Base-by-base conservation (phyloP, 2,329 filamentous ascomycete genomes). In the Sordariomycetes sp. region DNA sequence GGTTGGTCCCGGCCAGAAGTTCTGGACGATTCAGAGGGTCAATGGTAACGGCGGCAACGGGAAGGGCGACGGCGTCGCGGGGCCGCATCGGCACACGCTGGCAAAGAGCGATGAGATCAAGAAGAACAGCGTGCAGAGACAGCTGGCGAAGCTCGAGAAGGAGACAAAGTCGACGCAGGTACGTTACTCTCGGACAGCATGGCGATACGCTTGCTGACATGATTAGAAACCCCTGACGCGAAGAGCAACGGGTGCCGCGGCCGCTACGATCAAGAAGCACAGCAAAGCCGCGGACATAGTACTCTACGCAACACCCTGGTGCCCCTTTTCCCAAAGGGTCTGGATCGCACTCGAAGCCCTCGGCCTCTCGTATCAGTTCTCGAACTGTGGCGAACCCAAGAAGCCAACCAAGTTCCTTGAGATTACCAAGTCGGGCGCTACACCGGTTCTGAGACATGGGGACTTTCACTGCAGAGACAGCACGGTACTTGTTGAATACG, bases 331-430 rank as follows among this genome's bases (percentile, higher is more conserved):
- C 2, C 86, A 93, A 52, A 76, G 86, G 14, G 82, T 92, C 18
- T 94, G 86, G 86, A 92, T 94, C 42, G 82, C 86, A 1, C 68
- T 94, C 23, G 86, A 94, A 54, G 67, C 79, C 46, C 92, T 92
- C 53, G 71, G 75, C 14, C 68, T 92, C 8, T 63, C 73, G 24
- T 94, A 94, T 51, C 84, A 93, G 51, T 94, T 93, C 56, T 79
- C 86, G 46, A 86, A 94, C 57, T n/a, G n/a, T n/a, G 78, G 86
- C 30, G 82, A 93, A 48, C 82, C 85, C 7, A 87, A 85, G 51
- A 75, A 79, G 45, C 50, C 75, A 8, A 51, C 53, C 27, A 50
- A 56, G 11, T 62, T 90, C 20, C 66, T 87, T 17, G 82, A 86
- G 42, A 75, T 86, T 33, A 90, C 87, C 45, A 82, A 83, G 3